Conservation (phyloP, 805 yeast genomes). For the Tetrapisispora iriomotensis region DNA sequence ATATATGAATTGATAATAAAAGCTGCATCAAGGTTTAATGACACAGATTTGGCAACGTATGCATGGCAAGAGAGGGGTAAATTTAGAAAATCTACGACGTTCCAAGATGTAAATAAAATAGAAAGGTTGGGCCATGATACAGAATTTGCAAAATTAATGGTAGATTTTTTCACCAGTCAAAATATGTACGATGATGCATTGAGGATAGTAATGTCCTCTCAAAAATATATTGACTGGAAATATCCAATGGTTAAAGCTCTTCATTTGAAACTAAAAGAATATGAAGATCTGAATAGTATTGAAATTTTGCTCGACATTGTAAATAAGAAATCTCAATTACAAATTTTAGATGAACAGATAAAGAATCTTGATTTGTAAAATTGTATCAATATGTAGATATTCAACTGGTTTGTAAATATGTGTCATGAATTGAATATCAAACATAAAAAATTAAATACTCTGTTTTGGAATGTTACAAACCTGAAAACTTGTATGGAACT, state of each 20-base stretch:
- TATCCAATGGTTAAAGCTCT: slow-evolving; percentile 37
- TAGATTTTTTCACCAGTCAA: slow-evolving; percentile 44
- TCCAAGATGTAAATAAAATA: slow-evolving; percentile 46
- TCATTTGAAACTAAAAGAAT: slow-evolving; percentile 30
- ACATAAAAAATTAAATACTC: too few species aligned
- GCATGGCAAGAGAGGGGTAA: slow-evolving; percentile 75
- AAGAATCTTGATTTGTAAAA: slow-evolving; percentile 7
- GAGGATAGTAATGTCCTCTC: slow-evolving; percentile 55
- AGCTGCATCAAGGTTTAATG: slow-evolving; percentile 52
- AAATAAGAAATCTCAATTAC: slow-evolving; percentile 19
- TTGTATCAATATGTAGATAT: neutral
- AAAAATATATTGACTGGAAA: slow-evolving; percentile 62
- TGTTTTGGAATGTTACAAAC: too few species aligned
- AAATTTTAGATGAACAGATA: slow-evolving; percentile 13
- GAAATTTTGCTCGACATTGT: slow-evolving; percentile 26
- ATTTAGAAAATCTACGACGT: slow-evolving; percentile 47
- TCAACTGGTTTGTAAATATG: neutral
- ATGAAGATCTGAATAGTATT: slow-evolving; percentile 36
- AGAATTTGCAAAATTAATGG: slow-evolving; percentile 62
- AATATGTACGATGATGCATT: slow-evolving; percentile 59
- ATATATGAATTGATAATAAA: slow-evolving; percentile 53
- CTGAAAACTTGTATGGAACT: too few species aligned
- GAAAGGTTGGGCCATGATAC: slow-evolving; percentile 16
- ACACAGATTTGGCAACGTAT: slow-evolving; percentile 48
- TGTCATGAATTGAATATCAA: neutral